A percentile compares a stretch with the other conserved stretches of the same genome.
phyloP scores from a whole-genome alignment of 352 stramenopile genomes.

The Phytophthora constricta region DNA sequence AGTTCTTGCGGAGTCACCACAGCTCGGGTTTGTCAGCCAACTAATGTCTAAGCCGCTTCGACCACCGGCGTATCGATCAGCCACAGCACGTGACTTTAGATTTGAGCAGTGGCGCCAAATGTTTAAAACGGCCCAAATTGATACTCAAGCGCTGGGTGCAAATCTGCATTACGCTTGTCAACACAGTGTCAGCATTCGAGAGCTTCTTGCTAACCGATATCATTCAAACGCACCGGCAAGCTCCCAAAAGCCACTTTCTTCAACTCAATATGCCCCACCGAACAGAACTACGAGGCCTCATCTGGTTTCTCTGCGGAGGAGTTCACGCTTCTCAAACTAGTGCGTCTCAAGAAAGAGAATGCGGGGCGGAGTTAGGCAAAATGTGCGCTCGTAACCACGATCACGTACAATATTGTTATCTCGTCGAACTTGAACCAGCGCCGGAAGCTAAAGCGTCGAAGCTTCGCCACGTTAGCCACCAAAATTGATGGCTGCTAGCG shows the following conservation, averaged over 20 bases:
- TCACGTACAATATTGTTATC: constrained; percentile 6
- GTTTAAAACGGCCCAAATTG: background rate
- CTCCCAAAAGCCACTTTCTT: constrained; percentile 2
- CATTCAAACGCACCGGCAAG: background rate
- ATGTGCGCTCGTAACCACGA: background rate
- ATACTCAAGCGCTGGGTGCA: background rate
- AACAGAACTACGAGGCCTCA: constrained; percentile 1
- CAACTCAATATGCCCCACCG: background rate
- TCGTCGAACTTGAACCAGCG: background rate
- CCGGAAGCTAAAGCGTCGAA: background rate
- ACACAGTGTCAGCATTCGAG: constrained; percentile 1
- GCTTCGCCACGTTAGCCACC: background rate
- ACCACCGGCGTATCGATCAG: background rate
- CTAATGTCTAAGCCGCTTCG: background rate
- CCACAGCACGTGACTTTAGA: background rate
- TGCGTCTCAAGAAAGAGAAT: background rate
- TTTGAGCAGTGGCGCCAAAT: constrained; percentile 1
- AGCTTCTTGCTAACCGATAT: background rate
- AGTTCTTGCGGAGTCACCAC: background rate
- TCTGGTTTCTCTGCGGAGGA: background rate
- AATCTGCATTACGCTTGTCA: background rate
- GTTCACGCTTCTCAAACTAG: background rate
- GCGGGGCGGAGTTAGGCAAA: background rate
- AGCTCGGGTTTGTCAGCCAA: background rate
- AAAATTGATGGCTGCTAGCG: background rate